Base-by-base conservation (phyloP, 371 early-diverging fungal species). In the Choanephora cucurbitarum region DNA sequence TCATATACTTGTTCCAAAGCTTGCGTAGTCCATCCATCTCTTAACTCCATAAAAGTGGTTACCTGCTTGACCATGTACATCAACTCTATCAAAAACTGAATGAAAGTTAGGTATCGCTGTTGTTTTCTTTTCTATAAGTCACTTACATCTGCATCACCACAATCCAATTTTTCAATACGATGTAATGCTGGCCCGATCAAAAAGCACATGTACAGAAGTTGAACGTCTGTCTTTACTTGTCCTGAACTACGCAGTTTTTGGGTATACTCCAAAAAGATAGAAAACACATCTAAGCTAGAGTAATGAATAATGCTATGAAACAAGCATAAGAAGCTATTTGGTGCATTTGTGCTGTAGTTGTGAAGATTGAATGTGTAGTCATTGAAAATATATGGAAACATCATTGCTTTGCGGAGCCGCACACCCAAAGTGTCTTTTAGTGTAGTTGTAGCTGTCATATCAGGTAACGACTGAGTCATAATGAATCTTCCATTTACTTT, bases 171-270 rank as follows among this genome's bases (percentile, higher is more conserved):
- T 58, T 85, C 88, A 41, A 91, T 80, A 23, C 92, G 82, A 68
- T 90, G 87, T 24, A 91, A 66, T 17, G 86, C 71, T 0, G 92
- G 92, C 0, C 90, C 91, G 40, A 91, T 62, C 45, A 89, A 62
- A 11, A 87, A 84, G 55, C 88, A 88, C 44, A 91, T 66, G 50
- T 89, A 91, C 19, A 91, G 70, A 17, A 91, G 60, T 57, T 91
- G 92, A 4, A 83, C 80, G 65, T 91, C 91, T 0, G 90, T 84
- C 39, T 74, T 69, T 32, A 91, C 62, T 39, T 64, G 62, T 39
- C 72, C 80, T 4, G 75, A 70, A 1, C 58, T 57, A 17, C 77
- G 41, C 15, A 77, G 47, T n/a, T 53, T 45, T 18, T 69, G 66
- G 15, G 72, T 51, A 33, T 72, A 72, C n/a, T 72, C 71, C 32